phyloP scores from a whole-genome alignment of 2,329 filamentous ascomycete genomes.

The Lecanosticta acicola region DNA sequence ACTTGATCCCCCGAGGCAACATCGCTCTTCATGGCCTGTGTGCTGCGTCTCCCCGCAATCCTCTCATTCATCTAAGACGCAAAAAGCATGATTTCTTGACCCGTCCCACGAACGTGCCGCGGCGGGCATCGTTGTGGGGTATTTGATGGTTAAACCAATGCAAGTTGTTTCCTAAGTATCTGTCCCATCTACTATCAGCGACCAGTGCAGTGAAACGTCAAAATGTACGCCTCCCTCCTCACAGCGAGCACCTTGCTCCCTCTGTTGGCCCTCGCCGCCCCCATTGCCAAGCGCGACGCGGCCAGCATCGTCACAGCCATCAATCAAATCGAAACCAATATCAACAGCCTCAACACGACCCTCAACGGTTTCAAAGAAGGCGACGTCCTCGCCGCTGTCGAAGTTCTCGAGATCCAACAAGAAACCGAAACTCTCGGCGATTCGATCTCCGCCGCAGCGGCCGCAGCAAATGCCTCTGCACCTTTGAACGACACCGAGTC shows the following conservation, averaged over 20 bases:
- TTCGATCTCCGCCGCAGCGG: conserved; percentile 9
- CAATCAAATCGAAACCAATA: conserved; percentile 11
- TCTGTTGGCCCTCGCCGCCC: conserved; percentile 2
- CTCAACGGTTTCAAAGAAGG: conserved; percentile 12
- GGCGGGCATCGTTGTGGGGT: too few relatives aligned
- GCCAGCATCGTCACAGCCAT: conserved; percentile 12
- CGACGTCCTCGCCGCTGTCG: conserved; percentile 9
- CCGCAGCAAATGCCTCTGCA: conserved; percentile 8
- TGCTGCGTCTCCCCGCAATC: background rate
- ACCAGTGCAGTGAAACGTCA: too few relatives aligned
- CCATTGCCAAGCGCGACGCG: conserved; percentile 10
- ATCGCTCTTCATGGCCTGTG: background rate
- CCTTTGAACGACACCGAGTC: conserved; percentile 6
- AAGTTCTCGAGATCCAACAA: conserved; percentile 14
- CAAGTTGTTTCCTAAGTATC: too few relatives aligned
- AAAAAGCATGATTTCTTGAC: too few relatives aligned
- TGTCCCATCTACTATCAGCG: too few relatives aligned
- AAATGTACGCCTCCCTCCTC: conserved; percentile 3
- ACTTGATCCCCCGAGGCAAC: background rate
- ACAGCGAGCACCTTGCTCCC: conserved; percentile 2
- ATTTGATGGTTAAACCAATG: too few relatives aligned
- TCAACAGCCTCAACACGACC: conserved; percentile 11
- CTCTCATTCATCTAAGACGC: background rate
- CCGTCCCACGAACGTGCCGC: too few relatives aligned
- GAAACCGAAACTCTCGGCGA: conserved; percentile 9